These are phyloP conservation scores for Barnettozyma siamensis DNA, from an alignment of 805 yeast genomes.

Conservation along the genomic window DNA sequence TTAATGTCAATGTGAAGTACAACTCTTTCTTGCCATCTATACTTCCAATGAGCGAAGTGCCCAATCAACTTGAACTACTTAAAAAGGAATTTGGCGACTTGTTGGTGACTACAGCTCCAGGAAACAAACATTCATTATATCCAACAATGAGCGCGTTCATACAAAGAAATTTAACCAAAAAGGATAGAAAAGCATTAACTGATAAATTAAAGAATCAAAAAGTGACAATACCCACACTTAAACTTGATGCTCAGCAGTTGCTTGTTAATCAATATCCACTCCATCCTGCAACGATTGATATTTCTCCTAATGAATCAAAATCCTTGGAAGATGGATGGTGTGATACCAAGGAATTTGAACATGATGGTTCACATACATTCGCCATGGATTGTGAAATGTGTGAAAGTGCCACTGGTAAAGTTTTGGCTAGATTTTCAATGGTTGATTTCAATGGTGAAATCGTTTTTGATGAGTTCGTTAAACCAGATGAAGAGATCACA, in stretches of 20 bases:
- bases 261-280: slow-evolving; percentile 52
- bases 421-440: slow-evolving; percentile 71
- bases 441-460: slow-evolving; percentile 57
- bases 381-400: slow-evolving; percentile 97
- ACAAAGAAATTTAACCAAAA: slow-evolving; percentile 49
- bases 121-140: slow-evolving; percentile 49
- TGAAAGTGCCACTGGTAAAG: slow-evolving; percentile 52
- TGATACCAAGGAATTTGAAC: slow-evolving; percentile 47
- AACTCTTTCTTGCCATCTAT: slow-evolving; percentile 6
- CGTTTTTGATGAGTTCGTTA: slow-evolving; percentile 67
- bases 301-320: slow-evolving; percentile 5
- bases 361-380: slow-evolving; percentile 57
- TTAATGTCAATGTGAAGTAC: slow-evolving; percentile 6
- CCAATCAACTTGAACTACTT: slow-evolving; percentile 24
- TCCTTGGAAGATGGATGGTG: slow-evolving; percentile 38
- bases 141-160: slow-evolving; percentile 52
- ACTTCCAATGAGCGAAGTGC: not conserved
- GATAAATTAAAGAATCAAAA: slow-evolving; percentile 26
- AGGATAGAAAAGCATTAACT: slow-evolving; percentile 42
- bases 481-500: slow-evolving; percentile 66
- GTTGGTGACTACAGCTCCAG: slow-evolving; percentile 59
- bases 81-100: slow-evolving; percentile 34
- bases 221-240: slow-evolving; percentile 47
- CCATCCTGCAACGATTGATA: slow-evolving; percentile 36
- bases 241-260: slow-evolving; percentile 46